Percentiles rank a stretch among this genome's conserved stretches.
phyloP scores from a whole-genome alignment of 139 green algal genomes.

The Chloropicon primus region DNA sequence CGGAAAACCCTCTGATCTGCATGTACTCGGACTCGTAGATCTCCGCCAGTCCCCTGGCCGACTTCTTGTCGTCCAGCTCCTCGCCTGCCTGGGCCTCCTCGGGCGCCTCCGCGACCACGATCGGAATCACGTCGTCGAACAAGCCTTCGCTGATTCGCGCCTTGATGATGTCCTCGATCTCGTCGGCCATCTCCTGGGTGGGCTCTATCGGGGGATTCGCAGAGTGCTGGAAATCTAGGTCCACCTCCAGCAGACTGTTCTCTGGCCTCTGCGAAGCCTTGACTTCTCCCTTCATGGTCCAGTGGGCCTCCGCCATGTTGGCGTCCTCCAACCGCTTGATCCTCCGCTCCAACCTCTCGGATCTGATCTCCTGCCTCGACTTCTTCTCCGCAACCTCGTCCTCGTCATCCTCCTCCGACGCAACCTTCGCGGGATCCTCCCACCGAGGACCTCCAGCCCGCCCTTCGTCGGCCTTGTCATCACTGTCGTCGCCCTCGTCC shows the following conservation, averaged over 20 bases:
- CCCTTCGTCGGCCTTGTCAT: background rate
- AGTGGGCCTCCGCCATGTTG: conserved; percentile 57
- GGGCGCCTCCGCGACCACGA: background rate
- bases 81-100: background rate
- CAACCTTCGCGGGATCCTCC: background rate
- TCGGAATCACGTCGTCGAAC: conserved; percentile 23
- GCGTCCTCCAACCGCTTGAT: conserved; percentile 45
- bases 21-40: conserved; percentile 31
- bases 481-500: conserved; percentile 11
- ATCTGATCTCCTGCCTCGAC: conserved; percentile 1
- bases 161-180: conserved; percentile 78
- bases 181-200: conserved; percentile 66
- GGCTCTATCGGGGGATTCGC: conserved; percentile 47
- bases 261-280: conserved; percentile 44
- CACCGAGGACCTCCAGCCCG: background rate
- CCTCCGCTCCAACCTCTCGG: conserved; percentile 4
- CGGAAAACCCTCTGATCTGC: background rate
- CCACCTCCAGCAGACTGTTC: conserved; percentile 81
- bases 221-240: conserved; percentile 89
- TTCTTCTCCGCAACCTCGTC: conserved; percentile 8
- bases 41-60: conserved; percentile 25
- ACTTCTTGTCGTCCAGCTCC: conserved; percentile 27
- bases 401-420: conserved; percentile 15
- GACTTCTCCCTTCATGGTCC: conserved; percentile 71
- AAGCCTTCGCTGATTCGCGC: conserved; percentile 22